A percentile compares a stretch with the other conserved stretches of the same genome.
These are phyloP conservation scores for Austroboletus niveus DNA, from an alignment of 1,284 basidiomycete genomes.

Conservation along the genomic window DNA sequence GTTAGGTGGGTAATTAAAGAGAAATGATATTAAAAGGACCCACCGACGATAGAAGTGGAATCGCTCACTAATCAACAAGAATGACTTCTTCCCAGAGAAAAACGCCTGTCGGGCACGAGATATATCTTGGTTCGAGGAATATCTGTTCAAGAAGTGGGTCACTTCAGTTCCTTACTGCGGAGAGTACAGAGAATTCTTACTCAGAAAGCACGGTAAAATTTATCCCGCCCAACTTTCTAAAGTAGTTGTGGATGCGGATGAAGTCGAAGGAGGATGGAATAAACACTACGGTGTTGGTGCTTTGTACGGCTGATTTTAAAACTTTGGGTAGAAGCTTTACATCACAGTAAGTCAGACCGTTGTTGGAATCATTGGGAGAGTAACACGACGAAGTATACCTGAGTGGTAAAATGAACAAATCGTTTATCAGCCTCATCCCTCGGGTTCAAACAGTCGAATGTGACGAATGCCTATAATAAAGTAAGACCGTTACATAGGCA, in stretches of 20 bases:
- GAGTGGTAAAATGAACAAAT: conserved; percentile 83
- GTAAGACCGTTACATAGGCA: conserved; percentile 7
- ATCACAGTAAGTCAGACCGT: conserved; percentile 1
- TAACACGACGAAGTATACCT: conserved; percentile 47
- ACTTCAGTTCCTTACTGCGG: background rate
- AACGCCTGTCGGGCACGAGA: conserved; percentile 91
- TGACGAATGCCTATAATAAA: conserved; percentile 57
- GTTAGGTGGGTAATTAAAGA: conserved; percentile 4
- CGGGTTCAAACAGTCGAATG: conserved; percentile 72
- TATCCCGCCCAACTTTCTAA: conserved; percentile 71
- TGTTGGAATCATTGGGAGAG: background rate
- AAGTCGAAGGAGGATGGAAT: conserved; percentile 98
- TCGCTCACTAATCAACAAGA: conserved; percentile 91
- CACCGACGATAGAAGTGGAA: conserved; percentile 96
- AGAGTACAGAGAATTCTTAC: conserved; percentile 40
- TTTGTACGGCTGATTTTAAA: conserved; percentile 89
- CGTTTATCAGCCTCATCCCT: conserved; percentile 85
- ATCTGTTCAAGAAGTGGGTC: conserved; percentile 48
- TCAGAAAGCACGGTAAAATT: conserved; percentile 87
- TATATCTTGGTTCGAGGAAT: conserved; percentile 92
- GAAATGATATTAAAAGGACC: conserved; percentile 12
- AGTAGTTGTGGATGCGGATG: conserved; percentile 85
- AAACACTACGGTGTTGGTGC: conserved; percentile 85
- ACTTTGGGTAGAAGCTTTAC: conserved; percentile 73
- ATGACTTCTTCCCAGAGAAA: conserved; percentile 84